phyloP scores from a whole-genome alignment of 352 stramenopile species.

The Peronospora farinosa region DNA sequence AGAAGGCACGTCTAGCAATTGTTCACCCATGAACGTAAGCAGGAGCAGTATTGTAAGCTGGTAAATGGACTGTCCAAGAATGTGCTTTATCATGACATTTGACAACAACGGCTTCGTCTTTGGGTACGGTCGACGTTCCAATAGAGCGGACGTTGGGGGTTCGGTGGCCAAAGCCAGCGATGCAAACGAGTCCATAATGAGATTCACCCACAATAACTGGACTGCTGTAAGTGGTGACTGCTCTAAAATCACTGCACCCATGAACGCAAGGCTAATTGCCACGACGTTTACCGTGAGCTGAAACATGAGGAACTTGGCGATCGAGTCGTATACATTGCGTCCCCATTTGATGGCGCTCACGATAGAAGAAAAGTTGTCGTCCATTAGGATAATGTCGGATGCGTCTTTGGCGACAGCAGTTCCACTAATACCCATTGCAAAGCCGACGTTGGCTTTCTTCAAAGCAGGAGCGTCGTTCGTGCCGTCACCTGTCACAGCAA shows the following conservation, averaged over 20 bases:
- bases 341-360: slow-evolving; percentile 95
- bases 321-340: slow-evolving; percentile 94
- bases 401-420: slow-evolving; percentile 93
- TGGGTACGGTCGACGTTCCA: slow-evolving; percentile 89
- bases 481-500: slow-evolving; percentile 94
- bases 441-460: slow-evolving; percentile 95
- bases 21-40: slow-evolving; percentile 76
- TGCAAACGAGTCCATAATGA: slow-evolving; percentile 98
- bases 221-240: slow-evolving; percentile 91
- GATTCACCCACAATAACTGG: slow-evolving; percentile 97
- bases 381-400: slow-evolving; percentile 94
- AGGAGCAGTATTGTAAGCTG: slow-evolving; percentile 88
- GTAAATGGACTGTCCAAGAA: slow-evolving; percentile 88
- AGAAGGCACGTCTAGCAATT: slow-evolving; percentile 40
- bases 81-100: slow-evolving; percentile 93
- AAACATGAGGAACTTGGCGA: slow-evolving; percentile 97
- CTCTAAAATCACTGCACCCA: slow-evolving; percentile 76
- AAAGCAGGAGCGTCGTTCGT: slow-evolving; percentile 96
- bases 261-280: slow-evolving; percentile 89
- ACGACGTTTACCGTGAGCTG: slow-evolving; percentile 97
- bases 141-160: slow-evolving; percentile 80
- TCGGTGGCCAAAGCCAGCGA: slow-evolving; percentile 94
- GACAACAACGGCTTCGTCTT: slow-evolving; percentile 91
- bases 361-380: slow-evolving; percentile 96
- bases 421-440: slow-evolving; percentile 95